phyloP scores from a whole-genome alignment of 768 basidiomycete genomes.

The Fomitopsis pulvina region DNA sequence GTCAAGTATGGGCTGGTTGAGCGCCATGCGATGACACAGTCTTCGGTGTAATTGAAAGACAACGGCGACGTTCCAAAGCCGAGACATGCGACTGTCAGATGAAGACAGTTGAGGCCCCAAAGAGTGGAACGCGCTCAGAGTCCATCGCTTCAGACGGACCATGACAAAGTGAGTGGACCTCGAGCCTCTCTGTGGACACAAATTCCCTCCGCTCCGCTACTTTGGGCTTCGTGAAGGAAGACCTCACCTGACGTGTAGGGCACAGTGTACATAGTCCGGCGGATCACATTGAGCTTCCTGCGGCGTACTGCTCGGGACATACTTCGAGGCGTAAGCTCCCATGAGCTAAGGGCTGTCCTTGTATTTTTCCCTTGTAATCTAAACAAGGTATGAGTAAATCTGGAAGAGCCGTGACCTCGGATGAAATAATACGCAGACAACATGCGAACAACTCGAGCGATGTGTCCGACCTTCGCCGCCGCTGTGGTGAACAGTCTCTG shows the following conservation, averaged over 20 bases:
- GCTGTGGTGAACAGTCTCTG: not conserved
- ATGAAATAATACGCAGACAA: not conserved
- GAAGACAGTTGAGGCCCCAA: not conserved
- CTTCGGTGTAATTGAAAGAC: not conserved
- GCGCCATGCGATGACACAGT: not conserved
- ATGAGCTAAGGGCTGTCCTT: not conserved
- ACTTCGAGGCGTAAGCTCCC: not conserved
- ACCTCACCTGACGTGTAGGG: not conserved
- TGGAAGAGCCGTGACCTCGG: not conserved
- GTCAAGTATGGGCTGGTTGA: not conserved
- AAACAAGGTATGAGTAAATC: not conserved
- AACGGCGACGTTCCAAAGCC: not conserved
- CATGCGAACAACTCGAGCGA: not conserved
- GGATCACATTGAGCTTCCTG: not conserved
- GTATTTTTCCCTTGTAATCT: no score
- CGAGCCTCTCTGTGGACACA: not conserved
- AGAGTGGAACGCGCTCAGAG: not conserved
- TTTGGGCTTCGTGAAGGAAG: not conserved
- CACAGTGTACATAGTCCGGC: not conserved
- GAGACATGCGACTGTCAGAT: not conserved
- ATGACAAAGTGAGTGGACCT: not conserved
- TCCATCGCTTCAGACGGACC: not conserved
- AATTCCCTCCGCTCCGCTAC: not conserved
- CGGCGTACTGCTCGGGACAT: not conserved
- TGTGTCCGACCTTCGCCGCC: no score